Conservation (phyloP, 2,329 filamentous ascomycete genomes). For the Bretziella fagacearum region DNA sequence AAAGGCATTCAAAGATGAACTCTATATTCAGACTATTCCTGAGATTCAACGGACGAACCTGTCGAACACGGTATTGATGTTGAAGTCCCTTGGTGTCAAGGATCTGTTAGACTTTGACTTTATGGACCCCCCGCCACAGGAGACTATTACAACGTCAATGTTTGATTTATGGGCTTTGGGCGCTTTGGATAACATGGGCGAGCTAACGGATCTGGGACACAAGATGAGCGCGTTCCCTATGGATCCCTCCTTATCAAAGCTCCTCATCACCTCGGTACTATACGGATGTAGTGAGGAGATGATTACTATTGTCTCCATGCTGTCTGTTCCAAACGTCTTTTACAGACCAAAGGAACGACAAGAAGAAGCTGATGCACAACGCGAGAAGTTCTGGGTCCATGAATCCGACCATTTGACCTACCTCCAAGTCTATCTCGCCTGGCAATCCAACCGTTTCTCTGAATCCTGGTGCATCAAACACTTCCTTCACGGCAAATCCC, state of each 20-base stretch:
- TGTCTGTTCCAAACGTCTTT: conserved; percentile 91
- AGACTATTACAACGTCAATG: conserved; percentile 90
- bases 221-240: conserved; percentile 98
- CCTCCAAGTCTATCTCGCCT: conserved; percentile 88
- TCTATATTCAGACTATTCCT: conserved; percentile 92
- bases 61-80: conserved; percentile 79
- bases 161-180: conserved; percentile 96
- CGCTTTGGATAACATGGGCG: conserved; percentile 81
- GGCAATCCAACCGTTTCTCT: conserved; percentile 76
- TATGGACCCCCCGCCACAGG: conserved; percentile 96
- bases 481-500: conserved; percentile 87
- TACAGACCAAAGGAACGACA: conserved; percentile 93
- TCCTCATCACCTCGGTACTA: conserved; percentile 77
- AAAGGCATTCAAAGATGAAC: conserved; percentile 83
- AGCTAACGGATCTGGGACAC: conserved; percentile 69
- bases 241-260: conserved; percentile 88
- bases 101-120: conserved; percentile 95
- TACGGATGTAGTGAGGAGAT: conserved; percentile 95
- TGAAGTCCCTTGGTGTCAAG: conserved; percentile 88
- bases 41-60: conserved; percentile 96
- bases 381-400: conserved; percentile 96
- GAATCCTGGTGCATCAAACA: conserved; percentile 88
- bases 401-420: conserved; percentile 95
- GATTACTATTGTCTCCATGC: conserved; percentile 95
- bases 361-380: conserved; percentile 85